Percentiles rank a stretch among this genome's conserved stretches.
phyloP scores from a whole-genome alignment of 257 asterid genomes.

The Dorcoceras hygrometricum region DNA sequence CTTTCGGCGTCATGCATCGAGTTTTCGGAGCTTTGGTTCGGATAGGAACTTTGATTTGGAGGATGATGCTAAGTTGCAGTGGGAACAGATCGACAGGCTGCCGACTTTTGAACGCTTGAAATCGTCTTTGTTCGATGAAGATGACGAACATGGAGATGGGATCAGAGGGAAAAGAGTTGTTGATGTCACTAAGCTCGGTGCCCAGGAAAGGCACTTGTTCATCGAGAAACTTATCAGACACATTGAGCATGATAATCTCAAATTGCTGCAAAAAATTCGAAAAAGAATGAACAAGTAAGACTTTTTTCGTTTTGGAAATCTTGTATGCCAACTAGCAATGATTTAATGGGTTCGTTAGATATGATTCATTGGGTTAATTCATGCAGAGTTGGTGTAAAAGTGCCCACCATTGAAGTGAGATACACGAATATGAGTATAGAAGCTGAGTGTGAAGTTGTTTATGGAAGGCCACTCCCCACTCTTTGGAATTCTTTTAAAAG shows the following conservation, averaged over 20 bases:
- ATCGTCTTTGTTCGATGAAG: constrained; percentile 37
- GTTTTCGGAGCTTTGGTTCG: constrained; percentile 33
- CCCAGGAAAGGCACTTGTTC: constrained; percentile 40
- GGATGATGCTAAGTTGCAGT: constrained; percentile 31
- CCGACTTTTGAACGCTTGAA: constrained; percentile 44
- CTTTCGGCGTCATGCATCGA: constrained; percentile 20
- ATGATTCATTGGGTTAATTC: background rate
- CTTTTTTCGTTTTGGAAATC: background rate
- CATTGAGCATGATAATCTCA: constrained; percentile 45
- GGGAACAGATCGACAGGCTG: constrained; percentile 43
- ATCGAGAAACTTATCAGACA: constrained; percentile 47
- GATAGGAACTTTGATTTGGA: constrained; percentile 25
- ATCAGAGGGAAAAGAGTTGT: constrained; percentile 31
- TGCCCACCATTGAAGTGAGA: constrained; percentile 36
- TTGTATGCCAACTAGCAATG: background rate
- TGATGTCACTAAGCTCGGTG: constrained; percentile 47
- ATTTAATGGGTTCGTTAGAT: background rate
- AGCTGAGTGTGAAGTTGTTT: constrained; percentile 36
- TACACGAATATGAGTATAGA: constrained; percentile 25
- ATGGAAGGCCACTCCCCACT: constrained; percentile 42
- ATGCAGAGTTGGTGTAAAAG: constrained; percentile 34
- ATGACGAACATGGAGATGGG: constrained; percentile 19
- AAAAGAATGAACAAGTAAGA: constrained; percentile 42
- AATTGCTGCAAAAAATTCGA: constrained; percentile 44
- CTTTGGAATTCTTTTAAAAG: constrained; percentile 38